Base-by-base conservation (phyloP, 192 early-diverging fungal species). In the Umbelopsis ramanniana region DNA sequence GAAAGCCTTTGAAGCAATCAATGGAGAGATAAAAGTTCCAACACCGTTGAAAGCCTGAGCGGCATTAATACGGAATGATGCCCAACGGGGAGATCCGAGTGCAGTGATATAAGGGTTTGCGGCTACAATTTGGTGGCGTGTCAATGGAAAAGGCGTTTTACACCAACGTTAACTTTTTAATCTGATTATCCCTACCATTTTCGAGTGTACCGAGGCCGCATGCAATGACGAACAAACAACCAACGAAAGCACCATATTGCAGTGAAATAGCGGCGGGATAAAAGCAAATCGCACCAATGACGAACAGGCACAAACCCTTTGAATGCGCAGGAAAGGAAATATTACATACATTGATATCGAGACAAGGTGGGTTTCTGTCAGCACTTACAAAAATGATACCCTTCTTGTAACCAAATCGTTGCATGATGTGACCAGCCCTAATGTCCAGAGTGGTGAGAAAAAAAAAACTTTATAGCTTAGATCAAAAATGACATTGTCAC, bases 11-110 rank as follows among this genome's bases (percentile, higher is more conserved):
- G 78, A 79, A n/a, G 78, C 78, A 45, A 79, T 70, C 17, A 79
- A 50, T 23, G 78, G 78, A 26, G 70, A 70, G 19, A 75, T 57
- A 14, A 71, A 70, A 11, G 70, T 71, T 15, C 70, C 74, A 47
- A 79, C 46, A 40, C 78, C 78, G 35, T 79, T 79, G 71, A 79
- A 79, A 4, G 46, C 43, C 66, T 79, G 78, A 29, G 73, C 69
- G n/a, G 68, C 43, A 33, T 79, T 73, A 21, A 79, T 69, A 68
- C 77, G 77, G 63, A 79, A 24, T 19, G 72, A 71, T 0, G 72
- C 68, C 24, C 33, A 67, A 26, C 68, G 54, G 6, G 54, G 35
- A 12, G 69, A 46, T n/a, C 78, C 78, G 57, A 72, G 29, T 17
- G 75, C 53, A 9, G 74, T 75, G 46, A 75, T 57, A 53, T 79